Base-by-base conservation (phyloP, 129 eudicot species). In the Artemisia tridentata region DNA sequence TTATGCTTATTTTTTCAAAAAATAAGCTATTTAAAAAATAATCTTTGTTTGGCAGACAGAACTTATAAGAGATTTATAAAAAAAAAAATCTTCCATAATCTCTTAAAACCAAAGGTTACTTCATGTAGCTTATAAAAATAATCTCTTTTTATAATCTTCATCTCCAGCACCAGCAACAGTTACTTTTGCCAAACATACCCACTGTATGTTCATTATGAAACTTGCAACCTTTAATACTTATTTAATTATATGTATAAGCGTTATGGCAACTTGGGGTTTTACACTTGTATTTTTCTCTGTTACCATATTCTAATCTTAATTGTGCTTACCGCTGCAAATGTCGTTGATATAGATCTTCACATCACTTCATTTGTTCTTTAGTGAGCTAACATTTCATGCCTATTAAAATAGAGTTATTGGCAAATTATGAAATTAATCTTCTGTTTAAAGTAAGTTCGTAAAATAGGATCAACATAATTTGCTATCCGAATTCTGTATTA, bases 311-410 rank as follows among this genome's bases (percentile, higher is more conserved):
- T 4, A 4, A n/a, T 29, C 20, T 29, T 68, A 43, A 16, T 51
- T 31, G 9, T 12, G 17, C 0, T 19, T 4, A 48, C 45, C 4
- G 1, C 4, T 67, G 17, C 18, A 29, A 59, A 27, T 80, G 54
- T n/a, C n/a, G 21, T 47, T 5, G 11, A 14, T 67, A 48, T 15
- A 17, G n/a, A 46, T 58, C 4, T 53, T n/a, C 11, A 19, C 13
- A 23, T 61, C 21, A 9, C 41, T 38, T 68, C 2, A 55, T 73
- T 20, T 57, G 12, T 11, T 7, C 34, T 11, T 19, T 9, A 17
- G 48, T 67, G 51, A 38, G 72, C 60, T 43, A 46, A 46, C 7
- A 38, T 68, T 57, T 49, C 23, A 29, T 18, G 70, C 70, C 18
- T 62, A 61, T 17, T 38, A 38, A 7, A 1, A 7, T 38, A 38